Evolutionary conservation across 805 yeast genomes (phyloP).

Genomic region (Kurtzmaniella fragi): DNA sequence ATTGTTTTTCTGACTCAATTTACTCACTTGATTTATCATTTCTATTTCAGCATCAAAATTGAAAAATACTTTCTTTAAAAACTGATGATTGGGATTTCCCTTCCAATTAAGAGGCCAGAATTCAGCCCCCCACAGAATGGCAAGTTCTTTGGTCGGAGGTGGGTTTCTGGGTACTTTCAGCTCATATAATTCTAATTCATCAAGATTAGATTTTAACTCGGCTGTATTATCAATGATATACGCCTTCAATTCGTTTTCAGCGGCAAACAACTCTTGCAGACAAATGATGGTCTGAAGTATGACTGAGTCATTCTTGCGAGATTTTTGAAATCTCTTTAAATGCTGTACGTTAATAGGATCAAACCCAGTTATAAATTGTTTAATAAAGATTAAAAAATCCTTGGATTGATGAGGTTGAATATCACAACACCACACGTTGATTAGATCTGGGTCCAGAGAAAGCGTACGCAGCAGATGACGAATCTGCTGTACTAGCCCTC

Average conservation of each 20-base stretch:
- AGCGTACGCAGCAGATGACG: slow-evolving; percentile 18
- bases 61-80: slow-evolving; percentile 49
- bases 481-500: slow-evolving; percentile 43
- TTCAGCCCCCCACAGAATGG: slow-evolving; percentile 56
- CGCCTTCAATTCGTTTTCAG: slow-evolving; percentile 15
- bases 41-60: slow-evolving; percentile 41
- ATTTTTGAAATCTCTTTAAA: slow-evolving; percentile 52
- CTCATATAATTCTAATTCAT: slow-evolving; percentile 8
- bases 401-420: slow-evolving; percentile 35
- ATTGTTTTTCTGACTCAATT: slow-evolving; percentile 6
- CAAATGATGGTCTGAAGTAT: slow-evolving; percentile 43
- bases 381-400: slow-evolving; percentile 18
- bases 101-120: slow-evolving; percentile 94
- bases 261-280: slow-evolving; percentile 28
- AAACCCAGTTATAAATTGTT: slow-evolving; percentile 19
- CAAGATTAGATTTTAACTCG: slow-evolving; percentile 6
- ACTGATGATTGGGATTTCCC: slow-evolving; percentile 80
- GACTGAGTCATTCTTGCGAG: background rate
- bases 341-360: slow-evolving; percentile 31
- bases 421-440: slow-evolving; percentile 45
- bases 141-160: slow-evolving; percentile 70
- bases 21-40: slow-evolving; percentile 11
- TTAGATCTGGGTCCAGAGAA: slow-evolving; percentile 13
- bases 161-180: slow-evolving; percentile 50
- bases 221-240: slow-evolving; percentile 12